Base-by-base conservation (phyloP, 257 asterid genomes). In the Primulina tabacum region DNA sequence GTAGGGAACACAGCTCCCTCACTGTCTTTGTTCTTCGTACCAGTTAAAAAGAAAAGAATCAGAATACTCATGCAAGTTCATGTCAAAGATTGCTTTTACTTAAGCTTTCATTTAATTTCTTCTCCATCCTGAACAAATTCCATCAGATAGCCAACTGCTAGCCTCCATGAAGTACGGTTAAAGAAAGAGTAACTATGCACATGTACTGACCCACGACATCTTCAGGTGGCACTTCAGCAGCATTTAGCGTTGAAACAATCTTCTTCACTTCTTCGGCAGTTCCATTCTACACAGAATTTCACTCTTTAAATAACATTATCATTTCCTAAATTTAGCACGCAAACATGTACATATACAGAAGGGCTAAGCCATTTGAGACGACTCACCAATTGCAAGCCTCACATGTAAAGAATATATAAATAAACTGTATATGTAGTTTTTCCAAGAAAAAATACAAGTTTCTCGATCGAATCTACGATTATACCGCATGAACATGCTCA, bases 261-360 rank as follows among this genome's bases (percentile, higher is more conserved):
- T 91, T 94, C 91, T 91, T 91, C 81, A 94, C 92, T 78, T 91
- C 99, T 57, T 85, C 97, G 6, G 73, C 68, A 9, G 97, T 88
- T 20, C 99, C 99, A 75, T 94, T 94, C 99, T 94, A 78, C 85
- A 78, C 26, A 70, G 4, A 65, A 58, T 24, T 20, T 58, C 32
- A 20, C 5, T 20, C 32, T 58, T 4, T 8, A 20, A 58, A 24
- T 58, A 58, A 20, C 17, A 58, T 58, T 7, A 28, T 7, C 32
- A 5, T 58, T 21, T 21, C 32, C 28, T 21, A 21, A 28, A 21
- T 7, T 3, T 7, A 8, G 20, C 16, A 50, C 18, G 2, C 20
- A 50, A 21, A 32, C 34, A 32, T 5, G 34, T 32, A 3, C 7
- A 14, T 47, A 47, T 12, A 47, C 18, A 32, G 24, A 17, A 32